phyloP scores from a whole-genome alignment of 2,329 filamentous ascomycete species.

The Ampelomyces quisqualis region DNA sequence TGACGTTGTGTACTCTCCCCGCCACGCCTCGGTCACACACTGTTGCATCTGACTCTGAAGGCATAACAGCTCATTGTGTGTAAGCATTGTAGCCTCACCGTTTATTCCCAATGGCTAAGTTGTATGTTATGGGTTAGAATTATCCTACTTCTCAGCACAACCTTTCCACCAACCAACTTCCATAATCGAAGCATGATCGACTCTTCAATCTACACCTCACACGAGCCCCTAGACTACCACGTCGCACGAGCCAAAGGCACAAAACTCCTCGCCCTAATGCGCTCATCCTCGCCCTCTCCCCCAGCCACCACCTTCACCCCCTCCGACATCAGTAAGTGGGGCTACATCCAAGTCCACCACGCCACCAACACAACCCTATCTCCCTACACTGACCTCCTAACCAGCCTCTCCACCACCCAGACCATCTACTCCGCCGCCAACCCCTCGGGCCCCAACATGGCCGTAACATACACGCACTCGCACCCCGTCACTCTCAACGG shows the following conservation, averaged over 20 bases:
- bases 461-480: background rate
- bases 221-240: too few relatives aligned
- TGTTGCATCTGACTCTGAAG: too few relatives aligned
- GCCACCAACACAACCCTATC: background rate
- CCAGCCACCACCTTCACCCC: background rate
- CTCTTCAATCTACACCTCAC: too few relatives aligned
- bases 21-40: too few relatives aligned
- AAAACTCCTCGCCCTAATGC: background rate
- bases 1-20: too few relatives aligned
- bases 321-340: background rate
- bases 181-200: too few relatives aligned
- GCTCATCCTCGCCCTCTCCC: background rate
- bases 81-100: too few relatives aligned
- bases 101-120: too few relatives aligned
- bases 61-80: too few relatives aligned
- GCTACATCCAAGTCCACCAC: background rate
- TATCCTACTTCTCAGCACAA: too few relatives aligned
- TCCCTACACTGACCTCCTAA: background rate
- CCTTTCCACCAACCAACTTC: too few relatives aligned
- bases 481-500: background rate
- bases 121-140: too few relatives aligned
- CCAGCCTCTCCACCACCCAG: background rate
- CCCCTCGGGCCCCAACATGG: background rate
- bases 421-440: background rate
- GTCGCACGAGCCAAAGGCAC: background rate